Conservation (phyloP, 2,329 filamentous ascomycete genomes). For the Colletotrichum abscissum region DNA sequence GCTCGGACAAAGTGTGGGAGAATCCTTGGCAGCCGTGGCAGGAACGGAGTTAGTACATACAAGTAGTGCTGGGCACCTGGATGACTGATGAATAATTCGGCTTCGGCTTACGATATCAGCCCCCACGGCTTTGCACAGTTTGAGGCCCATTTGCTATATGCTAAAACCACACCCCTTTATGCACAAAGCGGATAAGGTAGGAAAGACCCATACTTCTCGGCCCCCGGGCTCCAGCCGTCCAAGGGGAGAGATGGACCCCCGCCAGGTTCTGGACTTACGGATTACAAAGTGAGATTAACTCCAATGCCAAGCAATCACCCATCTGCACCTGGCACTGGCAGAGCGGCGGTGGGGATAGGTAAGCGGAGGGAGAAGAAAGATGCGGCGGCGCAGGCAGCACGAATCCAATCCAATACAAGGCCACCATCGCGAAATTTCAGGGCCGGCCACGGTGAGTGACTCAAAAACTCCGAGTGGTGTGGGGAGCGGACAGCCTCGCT, state of each 20-base stretch:
- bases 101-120: slow-evolving; percentile 25
- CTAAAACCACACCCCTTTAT: neutral
- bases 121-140: neutral
- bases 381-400: neutral
- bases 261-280: slow-evolving; percentile 17
- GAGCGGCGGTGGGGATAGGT: neutral
- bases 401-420: neutral
- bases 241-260: neutral
- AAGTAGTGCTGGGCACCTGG: neutral
- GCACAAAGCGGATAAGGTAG: neutral
- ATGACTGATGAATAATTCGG: slow-evolving; percentile 27
- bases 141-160: neutral
- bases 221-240: neutral
- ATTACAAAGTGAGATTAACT: slow-evolving; percentile 9
- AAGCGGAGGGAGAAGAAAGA: neutral
- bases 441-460: neutral
- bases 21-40: neutral
- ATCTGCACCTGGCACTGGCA: neutral
- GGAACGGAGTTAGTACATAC: too few relatives aligned
- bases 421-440: slow-evolving; percentile 1
- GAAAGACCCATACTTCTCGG: neutral
- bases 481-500: neutral
- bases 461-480: neutral
- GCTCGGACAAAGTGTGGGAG: slow-evolving; percentile 19
- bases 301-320: slow-evolving; percentile 10